Evolutionary conservation across 1,284 basidiomycete species (phyloP), one percentile per base, ranked within the genome.

Genomic region (Veloboletus limbatus): DNA sequence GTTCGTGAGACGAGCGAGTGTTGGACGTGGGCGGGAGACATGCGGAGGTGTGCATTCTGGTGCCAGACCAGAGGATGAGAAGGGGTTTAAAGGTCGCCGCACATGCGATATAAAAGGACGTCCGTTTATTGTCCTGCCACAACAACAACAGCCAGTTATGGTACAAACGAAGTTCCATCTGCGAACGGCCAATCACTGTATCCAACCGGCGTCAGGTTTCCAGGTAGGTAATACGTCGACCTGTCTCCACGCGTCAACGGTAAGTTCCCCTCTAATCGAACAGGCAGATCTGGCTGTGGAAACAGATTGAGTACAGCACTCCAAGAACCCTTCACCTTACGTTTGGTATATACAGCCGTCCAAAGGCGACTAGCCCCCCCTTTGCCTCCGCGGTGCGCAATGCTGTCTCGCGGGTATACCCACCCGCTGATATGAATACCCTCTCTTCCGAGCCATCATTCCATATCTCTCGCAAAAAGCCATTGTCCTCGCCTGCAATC

Each of bases 11-110:
- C 7, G 77, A 77, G 38, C 82, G 65, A 10, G 70, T 68, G 59
- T 85, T 85, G 25, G 68, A 75, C 17, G 83, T 85, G 0, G 80
- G 80, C 1, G 82, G 82, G 4, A n/a, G n/a, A n/a, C n/a, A n/a
- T n/a, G n/a, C n/a, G n/a, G n/a, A n/a, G n/a, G 43, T 31, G 17
- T 51, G 31, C 17, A 40, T 32, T 27, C 49, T 57, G 56, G 56
- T 58, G 21, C 56, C 56, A 56, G 56, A 60, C 54, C 51, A 57
- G 55, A 4, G 17, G 17, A 43, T 25, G 27, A 18, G 39, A 30
- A 43, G 27, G 40, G 25, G n/a, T n/a, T n/a, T n/a, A n/a, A n/a
- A n/a, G n/a, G n/a, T n/a, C n/a, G n/a, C n/a, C n/a, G n/a, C n/a
- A n/a, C n/a, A n/a, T n/a, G n/a, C n/a, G n/a, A n/a, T n/a, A n/a